Conservation (phyloP, 2,329 filamentous ascomycete genomes). For the Aspergillus bombycis region DNA sequence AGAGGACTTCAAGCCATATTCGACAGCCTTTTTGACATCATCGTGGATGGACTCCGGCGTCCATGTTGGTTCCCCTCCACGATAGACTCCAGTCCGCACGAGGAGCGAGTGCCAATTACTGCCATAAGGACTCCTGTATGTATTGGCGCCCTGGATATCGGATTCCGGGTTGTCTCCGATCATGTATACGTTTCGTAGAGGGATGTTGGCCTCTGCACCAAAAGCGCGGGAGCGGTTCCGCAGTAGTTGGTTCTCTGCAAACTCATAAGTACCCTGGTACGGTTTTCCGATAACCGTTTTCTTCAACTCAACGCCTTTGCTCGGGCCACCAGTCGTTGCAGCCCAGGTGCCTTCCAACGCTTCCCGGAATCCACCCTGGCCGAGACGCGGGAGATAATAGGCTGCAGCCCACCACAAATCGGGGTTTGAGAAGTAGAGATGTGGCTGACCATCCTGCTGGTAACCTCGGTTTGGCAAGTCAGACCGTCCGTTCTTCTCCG, state of each 20-base stretch:
- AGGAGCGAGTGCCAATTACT: slow-evolving; percentile 78
- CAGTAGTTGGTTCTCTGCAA: slow-evolving; percentile 74
- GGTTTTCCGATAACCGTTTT: slow-evolving; percentile 83
- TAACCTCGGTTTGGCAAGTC: slow-evolving; percentile 74
- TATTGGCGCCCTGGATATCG: slow-evolving; percentile 86
- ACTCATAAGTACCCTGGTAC: slow-evolving; percentile 74
- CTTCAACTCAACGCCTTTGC: slow-evolving; percentile 58
- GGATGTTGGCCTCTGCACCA: slow-evolving; percentile 37
- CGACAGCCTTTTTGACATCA: slow-evolving; percentile 75
- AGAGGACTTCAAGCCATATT: slow-evolving; percentile 69
- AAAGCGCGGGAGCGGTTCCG: slow-evolving; percentile 60
- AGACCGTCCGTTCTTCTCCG: slow-evolving; percentile 67
- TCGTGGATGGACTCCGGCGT: slow-evolving; percentile 68
- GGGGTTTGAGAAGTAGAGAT: slow-evolving; percentile 84
- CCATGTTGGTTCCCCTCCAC: slow-evolving; percentile 59
- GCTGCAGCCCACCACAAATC: slow-evolving; percentile 88
- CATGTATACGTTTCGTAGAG: slow-evolving; percentile 85
- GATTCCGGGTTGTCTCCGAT: slow-evolving; percentile 87
- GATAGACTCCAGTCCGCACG: slow-evolving; percentile 79
- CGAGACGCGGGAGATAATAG: slow-evolving; percentile 83
- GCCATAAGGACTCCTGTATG: slow-evolving; percentile 66
- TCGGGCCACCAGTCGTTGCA: slow-evolving; percentile 64
- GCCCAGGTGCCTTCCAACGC: slow-evolving; percentile 80
- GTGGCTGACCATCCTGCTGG: slow-evolving; percentile 78
- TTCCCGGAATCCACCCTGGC: slow-evolving; percentile 87